Evolutionary conservation across 805 yeast genomes (phyloP).

Genomic region (Candida ponderosae): DNA sequence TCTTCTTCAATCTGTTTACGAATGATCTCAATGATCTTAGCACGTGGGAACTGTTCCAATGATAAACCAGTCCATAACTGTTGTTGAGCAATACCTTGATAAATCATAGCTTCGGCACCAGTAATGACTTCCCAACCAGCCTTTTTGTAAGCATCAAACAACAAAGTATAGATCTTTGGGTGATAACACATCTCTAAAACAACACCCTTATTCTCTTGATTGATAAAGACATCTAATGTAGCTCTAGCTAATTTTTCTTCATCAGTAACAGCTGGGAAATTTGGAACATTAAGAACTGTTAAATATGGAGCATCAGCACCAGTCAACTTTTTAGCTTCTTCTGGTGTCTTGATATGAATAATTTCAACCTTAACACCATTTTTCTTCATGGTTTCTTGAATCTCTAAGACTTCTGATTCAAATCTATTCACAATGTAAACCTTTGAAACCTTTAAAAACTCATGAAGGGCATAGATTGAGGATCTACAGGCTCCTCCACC

Average conservation of each 20-base stretch:
- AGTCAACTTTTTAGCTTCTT: constrained; percentile 8
- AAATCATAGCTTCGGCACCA: constrained; percentile 21
- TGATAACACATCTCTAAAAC: constrained; percentile 20
- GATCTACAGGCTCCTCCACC: constrained; percentile 22
- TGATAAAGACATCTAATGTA: constrained; percentile 14
- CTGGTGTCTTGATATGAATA: constrained; percentile 14
- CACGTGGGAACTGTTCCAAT: constrained; percentile 11
- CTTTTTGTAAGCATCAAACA: constrained; percentile 9
- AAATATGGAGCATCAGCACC: constrained; percentile 8
- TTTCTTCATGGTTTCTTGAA: constrained; percentile 9
- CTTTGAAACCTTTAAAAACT: constrained; percentile 15
- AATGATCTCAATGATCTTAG: not conserved
- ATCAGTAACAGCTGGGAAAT: constrained; percentile 10
- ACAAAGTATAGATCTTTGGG: constrained; percentile 14
- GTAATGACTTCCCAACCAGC: constrained; percentile 16
- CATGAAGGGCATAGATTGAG: constrained; percentile 16
- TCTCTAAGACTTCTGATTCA: constrained; percentile 12
- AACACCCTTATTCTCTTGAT: constrained; percentile 10
- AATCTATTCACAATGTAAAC: constrained; percentile 18
- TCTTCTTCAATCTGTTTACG: not conserved
- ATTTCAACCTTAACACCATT: constrained; percentile 19
- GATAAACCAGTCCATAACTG: constrained; percentile 17
- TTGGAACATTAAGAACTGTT: constrained; percentile 17
- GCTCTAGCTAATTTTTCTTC: constrained; percentile 15
- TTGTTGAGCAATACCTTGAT: constrained; percentile 19